Base-by-base conservation (phyloP, 2,329 filamentous ascomycete genomes). In the Kalmusia sp. region DNA sequence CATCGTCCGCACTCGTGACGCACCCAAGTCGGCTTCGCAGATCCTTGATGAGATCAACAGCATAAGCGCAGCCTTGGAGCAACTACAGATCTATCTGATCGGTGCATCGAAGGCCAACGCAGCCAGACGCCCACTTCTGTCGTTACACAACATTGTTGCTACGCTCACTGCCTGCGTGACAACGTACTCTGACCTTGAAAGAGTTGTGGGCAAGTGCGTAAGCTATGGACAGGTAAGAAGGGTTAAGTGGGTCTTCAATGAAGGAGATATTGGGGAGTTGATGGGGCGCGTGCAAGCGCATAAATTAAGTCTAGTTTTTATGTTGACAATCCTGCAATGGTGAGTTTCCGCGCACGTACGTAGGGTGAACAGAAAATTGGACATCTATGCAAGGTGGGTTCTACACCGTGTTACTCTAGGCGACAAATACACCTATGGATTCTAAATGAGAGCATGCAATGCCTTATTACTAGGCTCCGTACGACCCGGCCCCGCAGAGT, bases 121-220 rank as follows among this genome's bases (percentile, higher is more conserved):
- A 21, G 30, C 27, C 11, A 47, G 43, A 25, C 43, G 43, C 8
- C 21, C 43, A 12, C 22, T 47, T 28, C 30, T 47, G 11, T 34
- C 27, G 25, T n/a, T 47, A 14, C 15, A 31, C 6, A 35, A 25
- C 25, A 47, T 47, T 24, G 43, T 47, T 11, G 30, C 43, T 4
- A 47, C 28, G 15, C 6, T 47, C 9, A 47, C 43, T 21, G 43
- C 43, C 11, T 47, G 43, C 30, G 43, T 47, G 19, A 47, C 43
- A 15, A 47, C 43, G 11, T 47, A 47, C 31, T 47, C 43, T 3
- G 43, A 47, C 21, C 15, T 47, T 7, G 43, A 47, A 12, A 7
- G 14, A 7, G 21, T 47, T 6, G 33, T 47, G 33, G 9, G 12
- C 5, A 47, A 37, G 12, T 47, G 43, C n/a, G 19, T 37, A 22